These are phyloP conservation scores for Candida krabiensis DNA, from an alignment of 805 yeast genomes.

Conservation along the genomic window DNA sequence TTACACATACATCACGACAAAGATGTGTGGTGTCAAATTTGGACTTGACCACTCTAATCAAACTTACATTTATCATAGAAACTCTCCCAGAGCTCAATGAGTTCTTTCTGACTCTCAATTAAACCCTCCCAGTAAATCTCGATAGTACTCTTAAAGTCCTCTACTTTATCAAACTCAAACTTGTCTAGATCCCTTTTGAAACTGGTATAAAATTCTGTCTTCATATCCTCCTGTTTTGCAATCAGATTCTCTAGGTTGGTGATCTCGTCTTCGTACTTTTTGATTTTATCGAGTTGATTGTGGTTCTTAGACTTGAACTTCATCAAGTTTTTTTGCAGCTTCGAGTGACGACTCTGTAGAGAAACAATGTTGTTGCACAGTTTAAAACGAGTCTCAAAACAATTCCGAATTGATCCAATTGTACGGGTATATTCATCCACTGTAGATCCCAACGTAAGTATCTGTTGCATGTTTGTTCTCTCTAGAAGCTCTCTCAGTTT, in stretches of 20 bases:
- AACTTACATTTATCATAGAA: conserved; percentile 61
- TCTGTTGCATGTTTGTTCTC: conserved; percentile 79
- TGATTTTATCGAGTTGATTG: conserved; percentile 62
- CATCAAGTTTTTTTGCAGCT: conserved; percentile 45
- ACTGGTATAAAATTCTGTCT: conserved; percentile 60
- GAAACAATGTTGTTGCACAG: conserved; percentile 45
- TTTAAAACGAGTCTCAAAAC: conserved; percentile 73
- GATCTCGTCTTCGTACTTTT: conserved; percentile 58
- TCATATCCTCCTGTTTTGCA: conserved; percentile 53
- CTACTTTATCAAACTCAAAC: conserved; percentile 74
- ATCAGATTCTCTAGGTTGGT: conserved; percentile 54
- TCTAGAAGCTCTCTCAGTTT: conserved; percentile 73
- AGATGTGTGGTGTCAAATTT: no score
- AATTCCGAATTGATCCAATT: conserved; percentile 69
- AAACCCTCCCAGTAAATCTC: conserved; percentile 89
- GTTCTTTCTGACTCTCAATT: conserved; percentile 90
- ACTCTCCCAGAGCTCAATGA: conserved; percentile 84
- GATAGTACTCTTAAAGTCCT: conserved; percentile 83
- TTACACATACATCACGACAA: no score
- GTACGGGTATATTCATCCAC: conserved; percentile 83
- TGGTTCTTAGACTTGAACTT: conserved; percentile 45
- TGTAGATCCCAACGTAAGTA: conserved; percentile 81
- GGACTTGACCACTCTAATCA: conserved; percentile 16
- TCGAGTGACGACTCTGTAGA: conserved; percentile 42
- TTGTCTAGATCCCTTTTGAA: conserved; percentile 66